Conservation (phyloP, 257 asterid species). For the Ballota nigra region DNA sequence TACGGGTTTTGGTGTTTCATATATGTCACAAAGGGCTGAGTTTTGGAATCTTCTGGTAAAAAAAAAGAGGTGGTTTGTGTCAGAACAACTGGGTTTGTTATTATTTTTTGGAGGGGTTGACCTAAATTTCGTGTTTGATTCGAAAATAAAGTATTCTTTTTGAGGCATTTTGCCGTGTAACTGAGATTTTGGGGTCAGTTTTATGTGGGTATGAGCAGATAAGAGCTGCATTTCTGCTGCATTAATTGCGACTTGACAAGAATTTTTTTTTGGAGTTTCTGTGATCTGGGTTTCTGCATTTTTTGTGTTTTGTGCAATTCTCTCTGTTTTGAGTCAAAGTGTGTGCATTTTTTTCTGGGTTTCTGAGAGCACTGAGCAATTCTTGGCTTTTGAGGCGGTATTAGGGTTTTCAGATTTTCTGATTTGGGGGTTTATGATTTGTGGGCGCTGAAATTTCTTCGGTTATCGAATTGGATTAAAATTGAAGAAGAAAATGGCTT, state of each 20-base stretch:
- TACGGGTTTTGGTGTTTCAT: constrained; percentile 27
- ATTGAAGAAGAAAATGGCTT: constrained; percentile 57
- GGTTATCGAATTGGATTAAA: not conserved
- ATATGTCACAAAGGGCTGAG: constrained; percentile 39
- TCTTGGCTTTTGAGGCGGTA: not conserved
- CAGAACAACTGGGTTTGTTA: constrained; percentile 44
- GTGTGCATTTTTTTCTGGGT: constrained; percentile 4
- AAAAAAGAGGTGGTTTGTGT: constrained; percentile 39
- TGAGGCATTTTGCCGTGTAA: constrained; percentile 28
- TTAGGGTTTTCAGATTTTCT: constrained; percentile 10
- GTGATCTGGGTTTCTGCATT: constrained; percentile 25
- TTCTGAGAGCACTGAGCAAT: constrained; percentile 1
- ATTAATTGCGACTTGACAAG: constrained; percentile 18
- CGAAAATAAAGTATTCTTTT: constrained; percentile 8
- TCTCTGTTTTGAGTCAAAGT: constrained; percentile 11
- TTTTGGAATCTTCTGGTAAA: constrained; percentile 70
- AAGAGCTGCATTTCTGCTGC: constrained; percentile 26
- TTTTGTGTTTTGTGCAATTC: constrained; percentile 1
- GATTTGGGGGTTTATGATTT: constrained; percentile 20
- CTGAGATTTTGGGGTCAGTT: constrained; percentile 41
- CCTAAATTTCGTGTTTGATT: constrained; percentile 49
- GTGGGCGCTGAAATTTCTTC: not conserved
- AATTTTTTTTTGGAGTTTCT: constrained; percentile 5
- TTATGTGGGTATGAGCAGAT: constrained; percentile 16
- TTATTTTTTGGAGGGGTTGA: constrained; percentile 58